Conservation (phyloP, 2,329 filamentous ascomycete species). For the Capronia coronata region DNA sequence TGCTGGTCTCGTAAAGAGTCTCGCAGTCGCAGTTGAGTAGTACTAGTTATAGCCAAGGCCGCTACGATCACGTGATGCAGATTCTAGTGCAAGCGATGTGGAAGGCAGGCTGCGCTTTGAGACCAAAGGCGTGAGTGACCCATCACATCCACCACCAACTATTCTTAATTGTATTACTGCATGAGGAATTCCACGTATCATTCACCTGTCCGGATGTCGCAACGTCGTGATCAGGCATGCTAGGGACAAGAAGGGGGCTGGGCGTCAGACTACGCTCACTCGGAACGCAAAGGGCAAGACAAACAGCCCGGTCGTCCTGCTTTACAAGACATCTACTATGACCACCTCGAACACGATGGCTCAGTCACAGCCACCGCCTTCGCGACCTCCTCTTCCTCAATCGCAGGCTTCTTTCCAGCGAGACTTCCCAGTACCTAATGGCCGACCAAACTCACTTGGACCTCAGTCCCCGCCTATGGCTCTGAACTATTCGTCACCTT, state of each 20-base stretch:
- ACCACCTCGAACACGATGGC: slow-evolving; percentile 21
- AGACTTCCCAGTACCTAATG: slow-evolving; percentile 21
- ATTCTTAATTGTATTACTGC: slow-evolving; percentile 6
- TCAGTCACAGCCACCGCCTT: slow-evolving; percentile 21
- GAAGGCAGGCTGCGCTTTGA: slow-evolving; percentile 15
- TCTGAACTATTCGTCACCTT: slow-evolving; percentile 51
- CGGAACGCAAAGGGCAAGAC: slow-evolving; percentile 14
- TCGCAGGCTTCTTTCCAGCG: slow-evolving; percentile 21
- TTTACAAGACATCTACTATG: slow-evolving; percentile 6
- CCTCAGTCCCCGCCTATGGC: slow-evolving; percentile 24
- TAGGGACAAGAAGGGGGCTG: slow-evolving; percentile 19
- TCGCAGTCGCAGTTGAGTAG: no score
- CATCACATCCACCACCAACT: slow-evolving; percentile 12
- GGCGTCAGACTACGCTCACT: slow-evolving; percentile 25
- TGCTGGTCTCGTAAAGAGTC: background rate
- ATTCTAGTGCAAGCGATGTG: slow-evolving; percentile 1
- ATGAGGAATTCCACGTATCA: slow-evolving; percentile 2
- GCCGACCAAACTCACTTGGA: slow-evolving; percentile 23
- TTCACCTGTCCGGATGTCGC: slow-evolving; percentile 8
- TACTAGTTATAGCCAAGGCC: background rate
- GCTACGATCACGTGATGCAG: slow-evolving; percentile 12
- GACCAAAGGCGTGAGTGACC: slow-evolving; percentile 9
- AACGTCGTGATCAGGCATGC: slow-evolving; percentile 20
- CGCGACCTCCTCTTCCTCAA: slow-evolving; percentile 24
- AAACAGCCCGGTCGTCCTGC: slow-evolving; percentile 8